Conservation (phyloP, 768 basidiomycete species). For the Megacollybia marginata region DNA sequence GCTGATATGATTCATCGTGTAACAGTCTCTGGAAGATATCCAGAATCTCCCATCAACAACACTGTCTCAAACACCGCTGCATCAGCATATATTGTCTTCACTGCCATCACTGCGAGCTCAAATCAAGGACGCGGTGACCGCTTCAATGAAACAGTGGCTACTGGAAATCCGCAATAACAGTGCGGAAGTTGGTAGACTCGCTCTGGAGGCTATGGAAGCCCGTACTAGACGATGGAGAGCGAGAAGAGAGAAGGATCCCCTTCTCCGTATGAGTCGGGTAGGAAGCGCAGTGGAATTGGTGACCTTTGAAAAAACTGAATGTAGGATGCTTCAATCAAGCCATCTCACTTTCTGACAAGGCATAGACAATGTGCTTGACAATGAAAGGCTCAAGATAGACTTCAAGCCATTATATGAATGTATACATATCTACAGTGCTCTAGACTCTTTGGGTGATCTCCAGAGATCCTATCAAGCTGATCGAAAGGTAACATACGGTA, state of each 20-base stretch:
- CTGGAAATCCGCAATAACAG: conserved; percentile 90
- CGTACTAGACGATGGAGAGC: conserved; percentile 78
- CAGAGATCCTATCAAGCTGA: conserved; percentile 95
- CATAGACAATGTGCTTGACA: conserved; percentile 88
- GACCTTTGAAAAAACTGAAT: conserved; percentile 89
- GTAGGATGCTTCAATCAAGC: conserved; percentile 40
- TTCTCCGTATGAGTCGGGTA: conserved; percentile 67
- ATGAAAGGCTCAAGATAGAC: conserved; percentile 81
- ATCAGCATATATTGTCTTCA: conserved; percentile 85
- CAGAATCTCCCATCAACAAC: conserved; percentile 84
- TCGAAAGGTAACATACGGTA: conserved; percentile 54
- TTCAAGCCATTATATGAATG: conserved; percentile 95
- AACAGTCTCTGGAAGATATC: conserved; percentile 91
- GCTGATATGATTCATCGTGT: conserved; percentile 20
- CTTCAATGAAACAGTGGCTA: conserved; percentile 94
- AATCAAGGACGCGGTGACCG: conserved; percentile 90
- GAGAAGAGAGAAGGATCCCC: conserved; percentile 77
- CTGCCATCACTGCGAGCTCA: conserved; percentile 84
- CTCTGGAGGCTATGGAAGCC: conserved; percentile 84
- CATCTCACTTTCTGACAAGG: conserved; percentile 7
- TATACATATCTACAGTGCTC: conserved; percentile 90
- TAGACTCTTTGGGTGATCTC: conserved; percentile 86
- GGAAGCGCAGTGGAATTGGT: conserved; percentile 91
- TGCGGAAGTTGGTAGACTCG: conserved; percentile 76
- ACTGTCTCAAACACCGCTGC: conserved; percentile 88